Conservation (phyloP, 1,139 yeast genomes). For the Diutina sp. region DNA sequence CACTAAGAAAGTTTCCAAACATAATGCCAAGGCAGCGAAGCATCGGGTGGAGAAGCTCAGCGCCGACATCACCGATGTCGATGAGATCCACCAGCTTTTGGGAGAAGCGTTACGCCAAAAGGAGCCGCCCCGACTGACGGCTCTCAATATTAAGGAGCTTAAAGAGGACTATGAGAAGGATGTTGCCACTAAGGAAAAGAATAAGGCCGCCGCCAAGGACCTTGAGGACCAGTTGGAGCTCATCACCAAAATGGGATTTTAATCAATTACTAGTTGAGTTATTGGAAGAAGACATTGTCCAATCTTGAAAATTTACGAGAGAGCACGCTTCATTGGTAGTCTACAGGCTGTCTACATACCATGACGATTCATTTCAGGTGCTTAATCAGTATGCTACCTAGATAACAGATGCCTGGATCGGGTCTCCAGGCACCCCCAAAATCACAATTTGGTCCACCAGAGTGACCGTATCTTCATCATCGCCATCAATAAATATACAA, state of each 20-base stretch:
- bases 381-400: neutral
- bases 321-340: too few species aligned
- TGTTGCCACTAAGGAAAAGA: constrained; percentile 20
- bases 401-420: constrained; percentile 15
- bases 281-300: too few species aligned
- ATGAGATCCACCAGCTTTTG: constrained; percentile 19
- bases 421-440: constrained; percentile 47
- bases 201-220: constrained; percentile 35
- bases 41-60: constrained; percentile 32
- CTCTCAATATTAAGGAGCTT: constrained; percentile 19
- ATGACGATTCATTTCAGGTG: too few species aligned
- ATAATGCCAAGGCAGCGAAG: constrained; percentile 19
- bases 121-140: constrained; percentile 8
- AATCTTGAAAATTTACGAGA: too few species aligned
- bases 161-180: constrained; percentile 32
- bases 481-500: constrained; percentile 48
- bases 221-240: neutral
- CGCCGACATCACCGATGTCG: constrained; percentile 18
- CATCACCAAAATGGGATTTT: neutral
- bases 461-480: constrained; percentile 49
- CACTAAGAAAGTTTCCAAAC: constrained; percentile 5
- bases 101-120: constrained; percentile 5
- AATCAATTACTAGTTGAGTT: neutral
- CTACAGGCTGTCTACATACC: too few species aligned
- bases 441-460: constrained; percentile 38